Conservation (phyloP, 228 moss, liverwort and hornwort genomes). For the Sphagnum fallax region DNA sequence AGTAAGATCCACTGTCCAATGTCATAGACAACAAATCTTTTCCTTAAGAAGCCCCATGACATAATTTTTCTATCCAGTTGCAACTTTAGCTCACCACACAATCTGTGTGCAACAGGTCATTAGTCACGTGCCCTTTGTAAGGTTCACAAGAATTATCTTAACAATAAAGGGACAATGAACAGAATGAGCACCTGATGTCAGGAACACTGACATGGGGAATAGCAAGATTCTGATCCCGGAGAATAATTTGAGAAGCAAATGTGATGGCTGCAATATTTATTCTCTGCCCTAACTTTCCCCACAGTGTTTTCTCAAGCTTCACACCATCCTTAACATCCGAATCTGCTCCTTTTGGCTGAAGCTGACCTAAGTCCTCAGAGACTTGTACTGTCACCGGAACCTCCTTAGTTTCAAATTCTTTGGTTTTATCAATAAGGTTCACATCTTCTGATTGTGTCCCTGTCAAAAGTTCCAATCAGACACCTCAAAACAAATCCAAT, state of each 20-base stretch:
- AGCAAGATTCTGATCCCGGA: slow-evolving; percentile 70
- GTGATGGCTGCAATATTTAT: slow-evolving; percentile 67
- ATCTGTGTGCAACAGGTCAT: background rate
- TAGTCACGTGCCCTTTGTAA: background rate
- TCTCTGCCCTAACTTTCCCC: slow-evolving; percentile 75
- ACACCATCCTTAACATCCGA: slow-evolving; percentile 40
- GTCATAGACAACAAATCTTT: too few relatives aligned
- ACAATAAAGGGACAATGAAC: background rate
- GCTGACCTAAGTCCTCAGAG: slow-evolving; percentile 36
- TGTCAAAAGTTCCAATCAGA: too few relatives aligned
- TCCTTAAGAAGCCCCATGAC: too few relatives aligned
- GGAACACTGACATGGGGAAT: slow-evolving; percentile 91
- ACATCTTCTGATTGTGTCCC: too few relatives aligned
- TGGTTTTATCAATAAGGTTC: background rate
- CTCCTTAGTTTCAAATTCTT: background rate
- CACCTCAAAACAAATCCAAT: too few relatives aligned
- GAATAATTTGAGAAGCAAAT: slow-evolving; percentile 64
- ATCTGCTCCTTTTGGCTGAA: slow-evolving; percentile 42
- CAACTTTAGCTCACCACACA: background rate
- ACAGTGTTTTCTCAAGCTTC: slow-evolving; percentile 36
- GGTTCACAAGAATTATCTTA: background rate
- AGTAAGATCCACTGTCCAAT: too few relatives aligned
- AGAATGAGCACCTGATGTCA: slow-evolving; percentile 49
- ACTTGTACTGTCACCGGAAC: slow-evolving; percentile 21
- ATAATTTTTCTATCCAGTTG: background rate